These are phyloP conservation scores for Zygoascus biomembranicola DNA, from an alignment of 805 yeast genomes.

Conservation along the genomic window DNA sequence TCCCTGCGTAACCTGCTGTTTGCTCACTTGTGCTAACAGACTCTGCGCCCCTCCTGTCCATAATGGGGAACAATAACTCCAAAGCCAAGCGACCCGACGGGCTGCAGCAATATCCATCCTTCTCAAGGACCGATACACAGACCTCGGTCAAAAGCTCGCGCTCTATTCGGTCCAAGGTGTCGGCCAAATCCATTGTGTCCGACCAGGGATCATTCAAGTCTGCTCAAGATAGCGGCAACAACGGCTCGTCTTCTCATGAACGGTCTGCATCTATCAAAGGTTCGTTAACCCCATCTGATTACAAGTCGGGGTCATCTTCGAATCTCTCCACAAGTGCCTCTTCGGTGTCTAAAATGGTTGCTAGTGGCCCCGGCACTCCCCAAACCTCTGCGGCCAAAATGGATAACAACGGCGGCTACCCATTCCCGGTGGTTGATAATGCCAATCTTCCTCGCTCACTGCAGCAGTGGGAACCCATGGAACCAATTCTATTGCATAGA, in stretches of 20 bases:
- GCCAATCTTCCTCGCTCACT: conserved; percentile 52
- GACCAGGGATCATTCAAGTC: conserved; percentile 20
- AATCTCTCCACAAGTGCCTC: background rate
- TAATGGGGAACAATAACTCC: conserved; percentile 33
- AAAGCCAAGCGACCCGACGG: conserved; percentile 22
- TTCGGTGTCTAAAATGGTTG: background rate
- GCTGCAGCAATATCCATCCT: conserved; percentile 30
- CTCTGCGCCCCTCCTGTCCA: background rate
- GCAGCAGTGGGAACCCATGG: conserved; percentile 62
- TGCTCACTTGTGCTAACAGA: background rate
- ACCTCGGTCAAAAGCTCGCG: conserved; percentile 29
- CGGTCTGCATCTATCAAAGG: background rate
- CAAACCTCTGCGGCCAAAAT: background rate
- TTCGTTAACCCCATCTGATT: background rate
- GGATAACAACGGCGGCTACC: conserved; percentile 13
- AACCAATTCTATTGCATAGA: conserved; percentile 58
- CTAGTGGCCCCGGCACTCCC: background rate
- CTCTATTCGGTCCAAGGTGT: conserved; percentile 26
- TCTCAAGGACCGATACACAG: conserved; percentile 33
- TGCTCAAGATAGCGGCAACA: conserved; percentile 12
- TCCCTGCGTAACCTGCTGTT: no score
- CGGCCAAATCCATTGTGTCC: conserved; percentile 14
- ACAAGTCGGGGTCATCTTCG: background rate
- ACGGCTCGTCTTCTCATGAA: no score
- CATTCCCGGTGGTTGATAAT: conserved; percentile 18